Evolutionary conservation across 495 filamentous ascomycete species (phyloP).

Genomic region (Penicillium longicatenatum): DNA sequence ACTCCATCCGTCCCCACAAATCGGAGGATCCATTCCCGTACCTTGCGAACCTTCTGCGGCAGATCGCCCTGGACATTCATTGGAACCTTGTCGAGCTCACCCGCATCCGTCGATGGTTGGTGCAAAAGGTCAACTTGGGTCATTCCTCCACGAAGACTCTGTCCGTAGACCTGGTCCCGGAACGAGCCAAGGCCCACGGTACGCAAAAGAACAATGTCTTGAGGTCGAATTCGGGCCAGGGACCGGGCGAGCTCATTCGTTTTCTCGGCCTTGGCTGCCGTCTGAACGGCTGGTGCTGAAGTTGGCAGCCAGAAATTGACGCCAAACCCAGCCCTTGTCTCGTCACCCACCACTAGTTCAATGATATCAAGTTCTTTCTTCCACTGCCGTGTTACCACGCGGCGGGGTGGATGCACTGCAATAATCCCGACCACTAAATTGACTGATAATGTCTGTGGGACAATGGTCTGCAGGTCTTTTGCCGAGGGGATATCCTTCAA

Average conservation of each 20-base stretch:
- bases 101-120: constrained; percentile 41
- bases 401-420: constrained; percentile 65
- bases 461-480: constrained; percentile 64
- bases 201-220: constrained; percentile 73
- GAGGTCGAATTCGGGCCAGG: constrained; percentile 57
- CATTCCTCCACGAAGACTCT: constrained; percentile 66
- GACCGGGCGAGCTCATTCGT: constrained; percentile 36
- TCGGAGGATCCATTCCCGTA: constrained; percentile 71
- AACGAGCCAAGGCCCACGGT: constrained; percentile 79
- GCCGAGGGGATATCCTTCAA: constrained; percentile 72
- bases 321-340: constrained; percentile 77
- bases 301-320: constrained; percentile 79
- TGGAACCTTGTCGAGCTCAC: constrained; percentile 35
- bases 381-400: constrained; percentile 52
- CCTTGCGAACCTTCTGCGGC: constrained; percentile 64
- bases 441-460: constrained; percentile 76
- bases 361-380: constrained; percentile 60
- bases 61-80: constrained; percentile 41
- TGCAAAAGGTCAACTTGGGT: constrained; percentile 74
- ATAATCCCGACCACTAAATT: constrained; percentile 80
- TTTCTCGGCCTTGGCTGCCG: constrained; percentile 24
- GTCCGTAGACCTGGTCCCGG: constrained; percentile 73
- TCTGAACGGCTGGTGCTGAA: constrained; percentile 8
- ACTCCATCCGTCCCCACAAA: constrained; percentile 62
- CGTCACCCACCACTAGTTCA: constrained; percentile 83